Percentiles rank a stretch among this genome's conserved stretches.
These are phyloP conservation scores for Aspergillus coremiiformis DNA, from an alignment of 495 filamentous ascomycete species.

Conservation along the genomic window DNA sequence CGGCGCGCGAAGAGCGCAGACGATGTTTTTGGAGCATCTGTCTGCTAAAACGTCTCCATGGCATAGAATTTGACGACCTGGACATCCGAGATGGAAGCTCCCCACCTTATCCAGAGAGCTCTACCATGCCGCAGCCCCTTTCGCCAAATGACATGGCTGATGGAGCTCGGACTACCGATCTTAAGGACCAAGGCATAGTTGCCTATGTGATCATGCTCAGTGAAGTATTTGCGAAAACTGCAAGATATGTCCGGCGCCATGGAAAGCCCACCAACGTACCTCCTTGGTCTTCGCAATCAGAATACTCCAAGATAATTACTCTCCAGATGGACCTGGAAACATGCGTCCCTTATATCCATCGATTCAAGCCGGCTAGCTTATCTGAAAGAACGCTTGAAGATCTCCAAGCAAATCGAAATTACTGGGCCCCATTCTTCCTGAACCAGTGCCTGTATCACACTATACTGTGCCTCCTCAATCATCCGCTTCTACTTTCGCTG, in stretches of 20 bases:
- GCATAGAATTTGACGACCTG: conserved; percentile 33
- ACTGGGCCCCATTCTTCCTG: conserved; percentile 44
- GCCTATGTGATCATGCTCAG: conserved; percentile 43
- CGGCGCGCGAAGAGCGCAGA: conserved; percentile 35
- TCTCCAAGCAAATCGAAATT: conserved; percentile 33
- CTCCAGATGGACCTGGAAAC: conserved; percentile 45
- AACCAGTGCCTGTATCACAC: conserved; percentile 46
- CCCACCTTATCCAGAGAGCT: conserved; percentile 30
- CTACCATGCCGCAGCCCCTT: conserved; percentile 16
- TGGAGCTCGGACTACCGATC: conserved; percentile 20
- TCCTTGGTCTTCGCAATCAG: conserved; percentile 44
- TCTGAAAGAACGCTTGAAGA: conserved; percentile 33
- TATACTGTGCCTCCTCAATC: conserved; percentile 41
- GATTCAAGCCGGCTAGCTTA: conserved; percentile 40
- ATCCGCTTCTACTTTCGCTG: conserved; percentile 39
- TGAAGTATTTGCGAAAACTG: conserved; percentile 37
- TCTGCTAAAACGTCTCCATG: conserved; percentile 40
- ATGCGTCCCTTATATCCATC: conserved; percentile 38
- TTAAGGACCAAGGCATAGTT: conserved; percentile 38
- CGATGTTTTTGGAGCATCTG: conserved; percentile 46
- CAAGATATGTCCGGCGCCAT: conserved; percentile 38
- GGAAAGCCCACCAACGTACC: conserved; percentile 38
- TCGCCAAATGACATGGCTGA: conserved; percentile 16
- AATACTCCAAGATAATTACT: conserved; percentile 41
- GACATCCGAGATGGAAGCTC: conserved; percentile 31